Percentiles rank a stretch among this genome's conserved stretches.
phyloP scores from a whole-genome alignment of 768 basidiomycete genomes.

The Collybiopsis confluens region DNA sequence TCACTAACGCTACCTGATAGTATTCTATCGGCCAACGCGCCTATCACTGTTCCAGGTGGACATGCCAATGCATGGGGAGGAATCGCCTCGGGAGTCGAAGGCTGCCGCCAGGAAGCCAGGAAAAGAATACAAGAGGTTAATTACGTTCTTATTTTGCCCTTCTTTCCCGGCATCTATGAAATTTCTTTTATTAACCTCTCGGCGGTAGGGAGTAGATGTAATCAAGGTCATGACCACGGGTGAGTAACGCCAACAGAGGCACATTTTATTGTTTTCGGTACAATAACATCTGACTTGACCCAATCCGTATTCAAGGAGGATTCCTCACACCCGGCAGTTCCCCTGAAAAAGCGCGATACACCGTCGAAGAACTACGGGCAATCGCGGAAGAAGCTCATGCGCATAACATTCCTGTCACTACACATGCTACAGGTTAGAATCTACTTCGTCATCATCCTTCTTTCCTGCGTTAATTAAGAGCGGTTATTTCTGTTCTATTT shows the following conservation, averaged over 20 bases:
- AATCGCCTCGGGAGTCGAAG: slow-evolving; percentile 3
- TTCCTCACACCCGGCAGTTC: slow-evolving; percentile 5
- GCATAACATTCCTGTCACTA: slow-evolving; percentile 4
- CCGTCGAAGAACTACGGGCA: slow-evolving; percentile 7
- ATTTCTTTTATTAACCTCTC: neutral
- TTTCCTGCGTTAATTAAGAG: too few species aligned
- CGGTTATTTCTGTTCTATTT: too few species aligned
- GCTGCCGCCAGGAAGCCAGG: neutral
- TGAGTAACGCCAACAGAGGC: neutral
- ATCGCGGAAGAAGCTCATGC: slow-evolving; percentile 8
- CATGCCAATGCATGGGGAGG: slow-evolving; percentile 6
- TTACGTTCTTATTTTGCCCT: too few species aligned
- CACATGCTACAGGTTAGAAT: slow-evolving; percentile 3
- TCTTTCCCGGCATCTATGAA: neutral
- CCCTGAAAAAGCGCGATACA: slow-evolving; percentile 4
- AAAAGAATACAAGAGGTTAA: slow-evolving; percentile 4
- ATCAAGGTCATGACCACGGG: slow-evolving; percentile 9
- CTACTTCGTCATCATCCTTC: too few species aligned
- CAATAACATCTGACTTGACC: neutral
- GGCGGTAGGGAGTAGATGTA: slow-evolving; percentile 6
- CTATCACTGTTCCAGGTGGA: slow-evolving; percentile 6
- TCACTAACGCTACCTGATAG: neutral
- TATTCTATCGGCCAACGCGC: slow-evolving; percentile 2
- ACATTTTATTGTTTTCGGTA: neutral
- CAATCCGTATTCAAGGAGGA: neutral